Conservation (phyloP, 805 yeast genomes). For the Millerozyma acaciae region DNA sequence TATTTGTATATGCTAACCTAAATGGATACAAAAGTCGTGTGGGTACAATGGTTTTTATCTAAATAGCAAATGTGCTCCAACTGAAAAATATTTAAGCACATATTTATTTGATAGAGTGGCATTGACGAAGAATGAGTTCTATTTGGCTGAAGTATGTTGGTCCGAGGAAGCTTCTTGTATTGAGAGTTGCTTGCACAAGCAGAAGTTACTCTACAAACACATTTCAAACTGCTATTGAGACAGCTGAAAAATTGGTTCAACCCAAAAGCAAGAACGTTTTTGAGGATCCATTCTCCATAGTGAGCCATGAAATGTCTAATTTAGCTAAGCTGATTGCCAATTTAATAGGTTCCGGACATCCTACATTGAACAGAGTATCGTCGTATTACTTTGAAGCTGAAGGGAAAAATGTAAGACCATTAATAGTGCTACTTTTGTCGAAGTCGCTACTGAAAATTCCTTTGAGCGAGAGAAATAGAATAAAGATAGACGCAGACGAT, state of each 20-base stretch:
- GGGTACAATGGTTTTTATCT: too few species aligned
- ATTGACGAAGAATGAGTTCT: too few species aligned
- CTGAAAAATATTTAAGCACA: too few species aligned
- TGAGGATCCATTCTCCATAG: conserved; percentile 85
- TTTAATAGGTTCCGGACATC: conserved; percentile 90
- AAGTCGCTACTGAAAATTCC: conserved; percentile 82
- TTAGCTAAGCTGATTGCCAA: conserved; percentile 83
- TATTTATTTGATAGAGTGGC: too few species aligned
- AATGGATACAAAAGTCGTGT: too few species aligned
- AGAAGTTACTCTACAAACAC: conserved; percentile 13
- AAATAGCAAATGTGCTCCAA: too few species aligned
- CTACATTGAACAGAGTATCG: conserved; percentile 87
- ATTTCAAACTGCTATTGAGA: conserved; percentile 55
- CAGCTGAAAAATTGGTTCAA: conserved; percentile 73
- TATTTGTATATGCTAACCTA: too few species aligned
- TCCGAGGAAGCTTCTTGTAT: too few species aligned
- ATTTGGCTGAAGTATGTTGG: too few species aligned
- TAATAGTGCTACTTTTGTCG: conserved; percentile 77
- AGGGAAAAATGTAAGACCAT: conserved; percentile 92
- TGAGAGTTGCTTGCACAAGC: too few species aligned
- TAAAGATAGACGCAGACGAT: conserved; percentile 58
- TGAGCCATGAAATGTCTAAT: conserved; percentile 87
- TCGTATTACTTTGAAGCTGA: conserved; percentile 93
- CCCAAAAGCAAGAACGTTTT: conserved; percentile 47
- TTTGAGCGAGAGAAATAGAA: conserved; percentile 56